These are phyloP conservation scores for Wallacemonas sp. DNA, from an alignment of 208 protist species.

Conservation along the genomic window DNA sequence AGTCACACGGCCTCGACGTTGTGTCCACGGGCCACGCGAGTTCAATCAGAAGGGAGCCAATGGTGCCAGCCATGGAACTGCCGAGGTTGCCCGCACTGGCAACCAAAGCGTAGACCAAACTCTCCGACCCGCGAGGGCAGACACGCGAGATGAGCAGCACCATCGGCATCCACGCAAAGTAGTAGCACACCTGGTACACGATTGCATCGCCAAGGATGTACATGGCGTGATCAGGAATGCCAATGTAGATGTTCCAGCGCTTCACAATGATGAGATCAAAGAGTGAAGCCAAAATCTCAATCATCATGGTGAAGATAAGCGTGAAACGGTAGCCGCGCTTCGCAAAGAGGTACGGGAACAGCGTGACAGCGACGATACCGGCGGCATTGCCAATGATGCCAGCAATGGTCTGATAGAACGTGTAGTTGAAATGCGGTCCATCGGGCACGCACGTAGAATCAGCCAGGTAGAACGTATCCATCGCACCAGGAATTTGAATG, in stretches of 20 bases:
- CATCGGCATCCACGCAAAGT: slow-evolving; percentile 67
- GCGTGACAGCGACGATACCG: slow-evolving; percentile 31
- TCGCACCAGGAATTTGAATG: slow-evolving; percentile 39
- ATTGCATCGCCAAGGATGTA: slow-evolving; percentile 71
- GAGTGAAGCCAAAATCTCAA: slow-evolving; percentile 50
- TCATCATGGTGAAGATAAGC: slow-evolving; percentile 49
- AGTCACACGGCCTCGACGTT: slow-evolving; percentile 51
- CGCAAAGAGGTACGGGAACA: slow-evolving; percentile 46
- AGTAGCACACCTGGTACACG: slow-evolving; percentile 53
- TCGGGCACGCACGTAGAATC: slow-evolving; percentile 30
- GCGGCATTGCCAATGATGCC: slow-evolving; percentile 33
- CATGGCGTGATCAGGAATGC: slow-evolving; percentile 48
- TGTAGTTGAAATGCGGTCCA: slow-evolving; percentile 52
- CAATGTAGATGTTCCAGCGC: slow-evolving; percentile 45
- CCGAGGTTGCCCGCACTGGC: slow-evolving; percentile 75
- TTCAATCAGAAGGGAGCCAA: slow-evolving; percentile 59
- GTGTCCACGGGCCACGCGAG: slow-evolving; percentile 26
- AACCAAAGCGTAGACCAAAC: slow-evolving; percentile 64
- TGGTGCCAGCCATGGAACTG: slow-evolving; percentile 27
- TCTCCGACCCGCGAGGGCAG: slow-evolving; percentile 69
- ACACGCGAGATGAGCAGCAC: slow-evolving; percentile 72
- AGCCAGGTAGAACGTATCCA: slow-evolving; percentile 54
- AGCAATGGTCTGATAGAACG: slow-evolving; percentile 49
- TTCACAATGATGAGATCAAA: slow-evolving; percentile 71
- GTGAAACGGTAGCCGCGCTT: slow-evolving; percentile 45